Base-by-base conservation (phyloP, 1,284 basidiomycete species). In the Porogramme epimiltina region DNA sequence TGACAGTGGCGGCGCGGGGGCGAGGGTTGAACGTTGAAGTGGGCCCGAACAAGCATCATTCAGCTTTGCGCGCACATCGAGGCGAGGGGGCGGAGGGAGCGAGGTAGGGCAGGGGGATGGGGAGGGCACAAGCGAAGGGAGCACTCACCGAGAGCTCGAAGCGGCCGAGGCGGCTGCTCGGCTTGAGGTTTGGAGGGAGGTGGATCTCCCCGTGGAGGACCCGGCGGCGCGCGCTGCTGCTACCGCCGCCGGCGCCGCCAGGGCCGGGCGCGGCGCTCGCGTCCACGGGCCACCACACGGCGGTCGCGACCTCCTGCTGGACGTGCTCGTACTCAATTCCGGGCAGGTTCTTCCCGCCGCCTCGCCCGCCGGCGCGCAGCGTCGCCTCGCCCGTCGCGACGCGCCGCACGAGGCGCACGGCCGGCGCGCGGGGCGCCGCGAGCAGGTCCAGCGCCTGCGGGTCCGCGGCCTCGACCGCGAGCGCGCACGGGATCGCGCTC, bases 201-300 rank as follows among this genome's bases (percentile, higher is more conserved):
- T 62, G 62, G 36, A 65, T 62, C 56, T 66, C 63, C 39, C 63
- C 63, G 31, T 60, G 58, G 19, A 66, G 55, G 3, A 49, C 49
- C 13, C 61, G 58, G 43, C 31, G 40, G 22, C 45, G 45, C 22
- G 51, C n/a, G 34, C 9, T 6, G 28, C 9, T 31, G 28, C 28
- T 31, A 5, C 9, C 28, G 28, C 28, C 8, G 34, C 34, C 34
- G 13, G 13, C 16, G n/a, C 9, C 34, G 9, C 34, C 16, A 37
- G 9, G 6, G 28, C 28, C 28, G 28, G 28, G 8, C 9, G 9
- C 34, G 20, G 49, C 45, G 18, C 39, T 44, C 16, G 46, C 47
- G 25, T 34, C 47, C 24, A 53, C 49, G 19, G 52, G 44, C 60
- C 59, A 59, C 60, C 62, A 63, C 16, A 54, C 51, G 15, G 62